These are phyloP conservation scores for Hericium rajendrae DNA, from an alignment of 768 basidiomycete species.

Conservation along the genomic window DNA sequence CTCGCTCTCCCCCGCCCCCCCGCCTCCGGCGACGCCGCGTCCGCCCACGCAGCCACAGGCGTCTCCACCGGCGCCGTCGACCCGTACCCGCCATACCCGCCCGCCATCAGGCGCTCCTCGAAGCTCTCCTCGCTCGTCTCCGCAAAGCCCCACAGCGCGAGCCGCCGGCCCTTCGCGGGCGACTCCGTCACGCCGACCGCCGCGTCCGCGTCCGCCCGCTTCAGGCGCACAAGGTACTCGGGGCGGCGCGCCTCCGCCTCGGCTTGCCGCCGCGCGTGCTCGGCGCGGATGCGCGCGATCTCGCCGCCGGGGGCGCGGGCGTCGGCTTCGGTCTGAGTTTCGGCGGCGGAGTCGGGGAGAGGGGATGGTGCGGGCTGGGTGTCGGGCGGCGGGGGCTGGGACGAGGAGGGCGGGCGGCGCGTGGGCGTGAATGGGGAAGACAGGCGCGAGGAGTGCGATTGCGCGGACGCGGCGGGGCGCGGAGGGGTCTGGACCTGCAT, in stretches of 20 bases:
- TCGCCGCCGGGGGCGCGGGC: slow-evolving; percentile 36
- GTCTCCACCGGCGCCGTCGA: slow-evolving; percentile 14
- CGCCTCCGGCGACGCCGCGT: slow-evolving; percentile 20
- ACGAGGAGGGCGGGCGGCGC: slow-evolving; percentile 9
- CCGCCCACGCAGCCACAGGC: slow-evolving; percentile 26
- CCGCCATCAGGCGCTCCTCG: slow-evolving; percentile 76
- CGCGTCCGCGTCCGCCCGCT: slow-evolving; percentile 25
- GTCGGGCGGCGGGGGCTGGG: slow-evolving; percentile 6
- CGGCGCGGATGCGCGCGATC: slow-evolving; percentile 48
- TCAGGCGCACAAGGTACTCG: slow-evolving; percentile 58
- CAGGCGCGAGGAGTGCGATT: slow-evolving; percentile 4
- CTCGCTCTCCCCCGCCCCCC: slow-evolving; percentile 19
- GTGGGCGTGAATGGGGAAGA: slow-evolving; percentile 9
- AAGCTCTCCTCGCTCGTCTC: slow-evolving; percentile 57
- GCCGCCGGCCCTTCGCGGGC: slow-evolving; percentile 60
- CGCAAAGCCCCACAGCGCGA: slow-evolving; percentile 45
- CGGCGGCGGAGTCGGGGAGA: slow-evolving; percentile 15
- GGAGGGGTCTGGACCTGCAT: not conserved
- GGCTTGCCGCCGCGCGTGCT: slow-evolving; percentile 38
- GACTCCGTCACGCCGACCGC: slow-evolving; percentile 58
- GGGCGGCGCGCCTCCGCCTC: slow-evolving; percentile 58
- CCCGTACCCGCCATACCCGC: slow-evolving; percentile 68
- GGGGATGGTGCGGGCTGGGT: not conserved
- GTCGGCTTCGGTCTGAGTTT: slow-evolving; percentile 14
- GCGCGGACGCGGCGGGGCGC: slow-evolving; percentile 7